Base-by-base conservation (phyloP, 2,329 filamentous ascomycete species). In the Harringtonia lauricola region DNA sequence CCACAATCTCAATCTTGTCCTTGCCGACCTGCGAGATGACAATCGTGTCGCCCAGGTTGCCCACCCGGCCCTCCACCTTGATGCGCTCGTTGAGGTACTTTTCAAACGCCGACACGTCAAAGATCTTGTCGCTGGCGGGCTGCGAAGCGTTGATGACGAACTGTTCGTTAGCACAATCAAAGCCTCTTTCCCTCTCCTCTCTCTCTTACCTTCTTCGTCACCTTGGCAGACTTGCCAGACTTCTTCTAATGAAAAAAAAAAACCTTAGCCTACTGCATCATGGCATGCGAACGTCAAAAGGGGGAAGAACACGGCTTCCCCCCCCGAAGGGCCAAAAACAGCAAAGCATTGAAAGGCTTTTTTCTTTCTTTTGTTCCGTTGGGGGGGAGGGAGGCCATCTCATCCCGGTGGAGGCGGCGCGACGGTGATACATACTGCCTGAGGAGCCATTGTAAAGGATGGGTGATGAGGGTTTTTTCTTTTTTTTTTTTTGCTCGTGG, bases 31-130 rank as follows among this genome's bases (percentile, higher is more conserved):
- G 86, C 64, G 79, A 81, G 76, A 98, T 92, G 65, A 80, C 74
- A 64, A 98, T 81, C 66, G 76, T 80, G 64, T 96, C 92, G 66
- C 92, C 92, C 59, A 98, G 85, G 83, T 98, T 96, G 61, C 89
- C 89, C 64, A 90, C 89, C 65, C 88, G 90, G 74, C 90, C 90
- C 59, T 95, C 92, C 60, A 98, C 88, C 86, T 98, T 98, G 83
- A 98, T 94, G 74, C 86, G 88, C 73, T 96, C 92, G 80, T 95
- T 89, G 53, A 98, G 86, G 85, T 98, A 98, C 82, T 96, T 96
- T 76, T 95, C 89, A 70, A 98, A 98, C 58, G 89, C 89, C 61
- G 86, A 81, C 67, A 95, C 82, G 70, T 98, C 92, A 81, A 98
- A 96, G 81, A 98, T 98, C 83, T 96, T 96, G 81, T 98, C 92